Evolutionary conservation across 805 yeast genomes (phyloP), one percentile per base, ranked within the genome.

Genomic region (Blastobotrys attinorum): DNA sequence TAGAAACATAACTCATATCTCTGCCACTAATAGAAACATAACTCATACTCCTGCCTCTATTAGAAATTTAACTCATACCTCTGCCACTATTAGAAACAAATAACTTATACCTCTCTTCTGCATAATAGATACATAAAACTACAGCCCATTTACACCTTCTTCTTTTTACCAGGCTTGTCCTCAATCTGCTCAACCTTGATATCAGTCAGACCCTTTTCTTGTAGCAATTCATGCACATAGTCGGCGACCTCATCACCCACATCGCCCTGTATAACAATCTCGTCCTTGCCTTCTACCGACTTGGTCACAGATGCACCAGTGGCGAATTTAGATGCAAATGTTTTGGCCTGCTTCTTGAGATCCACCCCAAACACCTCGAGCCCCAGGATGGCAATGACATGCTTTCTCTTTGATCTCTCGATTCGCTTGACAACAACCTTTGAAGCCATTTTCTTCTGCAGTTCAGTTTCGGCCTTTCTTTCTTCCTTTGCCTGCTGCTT

Each of bases 241-340:
- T 68, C 83, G 59, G 84, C 94, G 22, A 88, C 92, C 56, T 83
- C 95, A 52, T 88, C 96, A 45, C 88, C 83, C 36, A 89, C 92
- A 64, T 90, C 97, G 56, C 97, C 97, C 67, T 89, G 97, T 47
- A 89, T 82, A 46, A 86, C 76, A 45, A 89, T 77, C 59, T 89
- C 97, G 49, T 90, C 96, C 61, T 83, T 85, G 66, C 89, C 89
- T 52, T 89, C 97, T 3, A 79, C 88, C 51, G 79, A 84, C 65
- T 89, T 89, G 3, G 88, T 80, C 11, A 89, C 95, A 18, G 92
- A 79, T 22, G 96, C 90, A 41, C 97, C 97, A 6, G 97, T 89
- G 11, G 97, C 97, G 60, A 90, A 89, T 63, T 84, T 87, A 29
- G 92, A 81, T 0, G 97, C 92, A 64, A 90, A 89, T 0, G 88